A percentile compares a stretch with the other conserved stretches of the same genome.
phyloP scores from a whole-genome alignment of 2,329 filamentous ascomycete species.

The Claviceps humidiphila region DNA sequence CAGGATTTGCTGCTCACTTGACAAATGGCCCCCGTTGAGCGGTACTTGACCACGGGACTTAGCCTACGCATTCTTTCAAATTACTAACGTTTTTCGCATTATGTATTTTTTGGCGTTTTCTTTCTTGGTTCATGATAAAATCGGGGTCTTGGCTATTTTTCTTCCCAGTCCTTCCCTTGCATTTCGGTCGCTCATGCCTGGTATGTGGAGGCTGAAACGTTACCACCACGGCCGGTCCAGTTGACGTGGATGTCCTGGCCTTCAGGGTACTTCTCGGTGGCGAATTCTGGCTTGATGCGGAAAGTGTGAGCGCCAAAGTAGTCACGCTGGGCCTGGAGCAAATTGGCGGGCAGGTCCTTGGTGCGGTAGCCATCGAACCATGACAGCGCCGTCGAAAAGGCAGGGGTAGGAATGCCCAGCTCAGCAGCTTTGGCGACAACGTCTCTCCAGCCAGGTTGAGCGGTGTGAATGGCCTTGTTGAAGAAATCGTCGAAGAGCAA shows the following conservation, averaged over 20 bases:
- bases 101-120: background rate
- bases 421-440: conserved; percentile 84
- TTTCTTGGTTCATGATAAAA: background rate
- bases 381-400: conserved; percentile 90
- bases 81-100: background rate
- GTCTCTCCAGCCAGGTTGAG: conserved; percentile 84
- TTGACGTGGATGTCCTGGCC: conserved; percentile 95
- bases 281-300: conserved; percentile 69
- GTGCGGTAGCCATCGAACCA: conserved; percentile 99
- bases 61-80: background rate
- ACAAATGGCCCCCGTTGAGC: background rate
- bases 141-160: background rate
- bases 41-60: background rate
- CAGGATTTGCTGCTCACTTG: background rate
- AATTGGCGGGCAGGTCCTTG: conserved; percentile 92
- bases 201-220: conserved; percentile 95
- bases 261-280: conserved; percentile 65
- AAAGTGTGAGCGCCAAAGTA: conserved; percentile 97
- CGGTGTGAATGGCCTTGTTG: conserved; percentile 97
- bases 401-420: conserved; percentile 89
- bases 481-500: conserved; percentile 98
- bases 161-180: background rate
- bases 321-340: conserved; percentile 96
- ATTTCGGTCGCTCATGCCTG: conserved; percentile 54
- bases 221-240: conserved; percentile 97